Percentiles rank a stretch among this genome's conserved stretches.
These are phyloP conservation scores for Xylaria arbuscula DNA, from an alignment of 2,329 filamentous ascomycete species.

Conservation along the genomic window DNA sequence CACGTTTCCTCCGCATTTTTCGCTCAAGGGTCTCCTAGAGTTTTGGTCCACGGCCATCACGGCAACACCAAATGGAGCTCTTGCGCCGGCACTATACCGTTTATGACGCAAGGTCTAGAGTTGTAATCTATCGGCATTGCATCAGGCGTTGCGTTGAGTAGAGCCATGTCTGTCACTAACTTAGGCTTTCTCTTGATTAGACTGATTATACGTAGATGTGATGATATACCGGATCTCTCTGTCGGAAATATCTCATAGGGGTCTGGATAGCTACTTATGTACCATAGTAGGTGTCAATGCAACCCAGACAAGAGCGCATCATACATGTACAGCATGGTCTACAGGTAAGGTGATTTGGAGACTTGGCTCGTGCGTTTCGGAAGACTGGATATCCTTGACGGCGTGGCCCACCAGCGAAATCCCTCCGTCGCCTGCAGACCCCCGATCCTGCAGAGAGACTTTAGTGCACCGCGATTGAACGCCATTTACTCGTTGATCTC, in stretches of 20 bases:
- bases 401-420: constrained; percentile 18
- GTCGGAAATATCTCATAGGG: constrained; percentile 1
- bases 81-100: constrained; percentile 24
- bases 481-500: constrained; percentile 10
- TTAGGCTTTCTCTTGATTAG: background rate
- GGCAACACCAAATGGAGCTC: constrained; percentile 24
- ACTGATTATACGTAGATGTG: constrained; percentile 3
- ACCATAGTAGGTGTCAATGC: constrained; percentile 20
- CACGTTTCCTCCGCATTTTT: constrained; percentile 28
- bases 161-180: constrained; percentile 4
- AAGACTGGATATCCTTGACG: background rate
- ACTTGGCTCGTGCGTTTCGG: constrained; percentile 4
- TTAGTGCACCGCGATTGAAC: constrained; percentile 5
- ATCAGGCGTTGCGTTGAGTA: constrained; percentile 17
- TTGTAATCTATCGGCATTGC: constrained; percentile 17
- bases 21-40: constrained; percentile 5
- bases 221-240: constrained; percentile 5
- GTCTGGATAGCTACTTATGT: background rate
- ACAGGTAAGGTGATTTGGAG: constrained; percentile 26
- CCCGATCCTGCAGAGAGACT: constrained; percentile 16
- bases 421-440: constrained; percentile 22
- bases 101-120: constrained; percentile 23
- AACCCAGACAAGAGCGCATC: constrained; percentile 17
- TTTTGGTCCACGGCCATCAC: constrained; percentile 3
- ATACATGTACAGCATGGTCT: background rate